Base-by-base conservation (phyloP, 2,329 filamentous ascomycete genomes). In the Cytospora mali region DNA sequence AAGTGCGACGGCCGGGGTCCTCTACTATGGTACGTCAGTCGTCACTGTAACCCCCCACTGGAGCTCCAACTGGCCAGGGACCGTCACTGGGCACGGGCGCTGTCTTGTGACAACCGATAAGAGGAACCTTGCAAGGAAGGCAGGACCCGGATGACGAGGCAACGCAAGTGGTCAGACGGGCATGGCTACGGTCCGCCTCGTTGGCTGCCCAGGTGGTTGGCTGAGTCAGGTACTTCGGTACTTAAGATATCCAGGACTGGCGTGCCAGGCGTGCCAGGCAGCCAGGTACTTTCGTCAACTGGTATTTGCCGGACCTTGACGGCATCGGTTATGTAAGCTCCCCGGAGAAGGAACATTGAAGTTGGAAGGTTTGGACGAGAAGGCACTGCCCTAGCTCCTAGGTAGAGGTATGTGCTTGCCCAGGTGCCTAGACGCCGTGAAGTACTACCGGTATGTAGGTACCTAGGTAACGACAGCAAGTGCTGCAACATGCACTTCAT, bases 1-100 rank as follows among this genome's bases (percentile, higher is more conserved):
- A 58, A 58, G 42, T 48, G 59, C 50, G 53, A 55, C 62, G 42
- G 18, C 35, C 25, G 58, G 25, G 52, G 42, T 55, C 31, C 58
- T 46, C 58, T 61, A 62, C n/a, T n/a, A n/a, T n/a, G n/a, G n/a
- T n/a, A n/a, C 58, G 50, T 60, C 57, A 60, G 57, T 54, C 50
- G 27, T 54, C 57, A 48, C 57, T 51, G 51, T 48, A 27, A 53
- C 25, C 57, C 42, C 48, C n/a, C 42, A 49, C 14, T 35, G 28
- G 27, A 57, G 28, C 16, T 31, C 11, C 55, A 50, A 13, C 27
- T 21, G 29, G 16, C n/a, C 27, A 25, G 13, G 56, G 29, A 23
- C 33, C 31, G 42, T 23, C 42, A 46, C 16, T 46, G 42, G 42
- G 42, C 42, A 46, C 42, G 42, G 18, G 42, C 42, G 42, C 42